Evolutionary conservation across 2,329 filamentous ascomycete species (phyloP), one percentile per base, ranked within the genome.

Genomic region (Aspergillus unguis): DNA sequence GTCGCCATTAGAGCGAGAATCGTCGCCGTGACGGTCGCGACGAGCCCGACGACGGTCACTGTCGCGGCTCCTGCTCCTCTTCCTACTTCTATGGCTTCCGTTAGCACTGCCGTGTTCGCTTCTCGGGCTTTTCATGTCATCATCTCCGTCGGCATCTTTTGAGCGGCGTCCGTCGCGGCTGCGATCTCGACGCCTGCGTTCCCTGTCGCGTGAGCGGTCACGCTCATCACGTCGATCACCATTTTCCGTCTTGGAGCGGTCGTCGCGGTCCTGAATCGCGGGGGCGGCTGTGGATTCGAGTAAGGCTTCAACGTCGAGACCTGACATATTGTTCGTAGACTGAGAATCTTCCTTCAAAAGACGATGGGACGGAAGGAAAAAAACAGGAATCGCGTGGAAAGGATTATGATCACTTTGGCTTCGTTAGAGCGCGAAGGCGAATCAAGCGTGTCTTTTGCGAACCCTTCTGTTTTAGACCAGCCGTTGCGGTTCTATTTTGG

Each of bases 261-360:
- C 75, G 61, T 85, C 82, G 59, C 78, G 76, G 58, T 84, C 81
- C 58, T 83, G 65, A 40, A 68, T 62, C 42, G 63, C 59, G 43
- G 80, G 78, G 69, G 85, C 85, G 48, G 88, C 89, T 58, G 88
- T 90, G 47, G 88, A 89, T 74, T 96, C 91, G 62, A 96, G 85
- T 60, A 96, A 82, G 61, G 90, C 90, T 79, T 96, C 92, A 64
- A 96, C 90, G 69, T 95, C 90, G 62, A 86, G 77, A 71, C 80
- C 80, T 69, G 85, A 85, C 85, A 87, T 87, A 62, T 62, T 77
- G 73, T 48, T 56, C 44, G 59, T 58, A 58, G 61, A 55, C 55
- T 60, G 54, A 53, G 42, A 52, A 44, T 49, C 49, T 40, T 53
- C 57, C 61, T 63, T 60, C 62, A 55, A 55, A 54, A 58, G 44